These are phyloP conservation scores for Pseudopyricularia cyperi DNA, from an alignment of 2,329 filamentous ascomycete species.

Conservation along the genomic window DNA sequence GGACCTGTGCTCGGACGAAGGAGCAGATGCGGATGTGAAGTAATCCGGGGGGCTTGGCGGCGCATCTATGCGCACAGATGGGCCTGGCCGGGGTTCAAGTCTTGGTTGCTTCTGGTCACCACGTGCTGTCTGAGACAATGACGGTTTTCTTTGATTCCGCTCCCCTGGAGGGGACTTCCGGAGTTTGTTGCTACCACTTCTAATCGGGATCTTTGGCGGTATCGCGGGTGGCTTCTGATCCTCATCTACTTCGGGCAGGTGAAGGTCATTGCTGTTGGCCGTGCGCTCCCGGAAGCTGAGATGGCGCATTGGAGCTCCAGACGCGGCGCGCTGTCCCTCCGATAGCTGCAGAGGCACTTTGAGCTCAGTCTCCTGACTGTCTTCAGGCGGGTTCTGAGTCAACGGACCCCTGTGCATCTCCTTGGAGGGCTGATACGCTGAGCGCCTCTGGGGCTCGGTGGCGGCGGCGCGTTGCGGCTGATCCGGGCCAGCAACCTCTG, in stretches of 20 bases:
- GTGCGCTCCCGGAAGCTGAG: conserved; percentile 49
- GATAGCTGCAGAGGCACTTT: conserved; percentile 12
- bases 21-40: neutral
- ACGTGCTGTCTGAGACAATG: neutral
- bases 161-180: conserved; percentile 45
- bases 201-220: conserved; percentile 22
- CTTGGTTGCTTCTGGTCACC: neutral
- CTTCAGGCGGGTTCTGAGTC: conserved; percentile 19
- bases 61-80: neutral
- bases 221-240: conserved; percentile 12
- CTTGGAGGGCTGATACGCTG: conserved; percentile 11
- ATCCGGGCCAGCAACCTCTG: conserved; percentile 8
- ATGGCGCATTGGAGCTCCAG: conserved; percentile 35
- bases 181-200: conserved; percentile 44
- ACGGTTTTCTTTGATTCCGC: conserved; percentile 23
- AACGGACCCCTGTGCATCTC: conserved; percentile 14
- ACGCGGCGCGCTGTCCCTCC: conserved; percentile 10
- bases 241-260: conserved; percentile 16
- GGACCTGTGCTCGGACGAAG: neutral
- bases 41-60: neutral
- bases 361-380: conserved; percentile 9
- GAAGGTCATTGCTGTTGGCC: conserved; percentile 25
- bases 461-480: conserved; percentile 7
- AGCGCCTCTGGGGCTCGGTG: conserved; percentile 5
- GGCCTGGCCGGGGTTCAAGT: neutral